Conservation (phyloP, 2,329 filamentous ascomycete genomes). For the Aspergillus novofumigatus region DNA sequence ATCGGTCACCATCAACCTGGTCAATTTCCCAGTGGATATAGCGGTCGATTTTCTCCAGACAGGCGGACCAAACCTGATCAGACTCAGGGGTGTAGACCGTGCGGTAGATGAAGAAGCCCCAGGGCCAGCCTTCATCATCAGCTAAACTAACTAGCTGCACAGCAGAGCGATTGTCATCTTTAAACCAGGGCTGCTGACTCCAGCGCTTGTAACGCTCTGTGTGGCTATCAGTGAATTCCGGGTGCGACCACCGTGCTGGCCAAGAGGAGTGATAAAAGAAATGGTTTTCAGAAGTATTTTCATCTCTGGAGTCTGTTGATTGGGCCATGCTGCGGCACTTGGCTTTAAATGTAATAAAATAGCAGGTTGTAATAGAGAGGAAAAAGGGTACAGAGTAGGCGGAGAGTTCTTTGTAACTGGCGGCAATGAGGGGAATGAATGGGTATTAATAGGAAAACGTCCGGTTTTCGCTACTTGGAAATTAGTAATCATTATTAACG, state of each 20-base stretch:
- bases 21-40: conserved; percentile 13
- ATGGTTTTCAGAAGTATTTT: background rate
- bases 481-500: no score
- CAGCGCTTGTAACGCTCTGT: background rate
- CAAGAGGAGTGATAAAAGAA: background rate
- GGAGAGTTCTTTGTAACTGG: no score
- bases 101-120: conserved; percentile 19
- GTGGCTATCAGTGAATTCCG: background rate
- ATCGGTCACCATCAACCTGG: background rate
- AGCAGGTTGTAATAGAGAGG: background rate
- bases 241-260: background rate
- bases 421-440: no score
- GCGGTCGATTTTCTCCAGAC: conserved; percentile 13
- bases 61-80: conserved; percentile 12
- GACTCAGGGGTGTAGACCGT: conserved; percentile 21
- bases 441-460: no score
- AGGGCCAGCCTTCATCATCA: background rate
- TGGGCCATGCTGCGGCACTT: background rate
- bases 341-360: background rate
- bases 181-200: background rate
- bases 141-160: background rate
- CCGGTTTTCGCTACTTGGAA: no score
- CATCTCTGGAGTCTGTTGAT: background rate
- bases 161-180: background rate
- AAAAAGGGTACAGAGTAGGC: no score